Conservation (phyloP, 2,329 filamentous ascomycete species). For the Hansfordia pulvinata region DNA sequence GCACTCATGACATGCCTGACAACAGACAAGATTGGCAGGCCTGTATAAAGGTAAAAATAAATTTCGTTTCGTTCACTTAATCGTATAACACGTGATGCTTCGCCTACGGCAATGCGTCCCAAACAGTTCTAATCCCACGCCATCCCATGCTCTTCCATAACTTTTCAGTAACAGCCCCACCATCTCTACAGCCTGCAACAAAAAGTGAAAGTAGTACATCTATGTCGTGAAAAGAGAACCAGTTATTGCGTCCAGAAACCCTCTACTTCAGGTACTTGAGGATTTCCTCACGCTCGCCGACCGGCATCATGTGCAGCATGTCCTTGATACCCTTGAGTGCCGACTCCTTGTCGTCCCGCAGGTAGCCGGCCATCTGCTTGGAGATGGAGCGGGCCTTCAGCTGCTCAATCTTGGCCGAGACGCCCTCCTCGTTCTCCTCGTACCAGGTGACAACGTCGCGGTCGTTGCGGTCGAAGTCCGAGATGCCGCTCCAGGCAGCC, state of each 20-base stretch:
- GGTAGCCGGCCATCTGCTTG: slow-evolving; percentile 28
- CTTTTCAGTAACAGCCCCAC: too few species aligned
- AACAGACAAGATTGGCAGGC: too few species aligned
- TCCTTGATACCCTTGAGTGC: slow-evolving; percentile 77
- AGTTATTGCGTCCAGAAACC: not conserved
- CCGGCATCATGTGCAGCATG: slow-evolving; percentile 73
- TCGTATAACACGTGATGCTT: too few species aligned
- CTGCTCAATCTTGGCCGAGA: slow-evolving; percentile 72
- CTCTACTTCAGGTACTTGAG: slow-evolving; percentile 41
- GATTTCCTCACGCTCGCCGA: slow-evolving; percentile 76
- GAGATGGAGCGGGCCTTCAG: slow-evolving; percentile 61
- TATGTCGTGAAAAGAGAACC: too few species aligned
- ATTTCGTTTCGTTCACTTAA: too few species aligned
- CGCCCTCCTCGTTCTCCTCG: slow-evolving; percentile 77
- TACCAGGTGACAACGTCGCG: slow-evolving; percentile 85
- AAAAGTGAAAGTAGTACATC: too few species aligned
- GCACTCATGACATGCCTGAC: too few species aligned
- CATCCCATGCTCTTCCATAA: too few species aligned
- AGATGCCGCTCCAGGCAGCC: slow-evolving; percentile 68
- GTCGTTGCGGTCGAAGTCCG: slow-evolving; percentile 68
- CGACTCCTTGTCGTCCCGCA: slow-evolving; percentile 43
- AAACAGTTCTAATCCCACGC: too few species aligned
- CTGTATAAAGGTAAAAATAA: too few species aligned
- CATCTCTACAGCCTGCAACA: too few species aligned
- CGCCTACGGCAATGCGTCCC: too few species aligned